These are phyloP conservation scores for Trichosporon coremiiforme DNA, from an alignment of 1,284 basidiomycete species.

Conservation along the genomic window DNA sequence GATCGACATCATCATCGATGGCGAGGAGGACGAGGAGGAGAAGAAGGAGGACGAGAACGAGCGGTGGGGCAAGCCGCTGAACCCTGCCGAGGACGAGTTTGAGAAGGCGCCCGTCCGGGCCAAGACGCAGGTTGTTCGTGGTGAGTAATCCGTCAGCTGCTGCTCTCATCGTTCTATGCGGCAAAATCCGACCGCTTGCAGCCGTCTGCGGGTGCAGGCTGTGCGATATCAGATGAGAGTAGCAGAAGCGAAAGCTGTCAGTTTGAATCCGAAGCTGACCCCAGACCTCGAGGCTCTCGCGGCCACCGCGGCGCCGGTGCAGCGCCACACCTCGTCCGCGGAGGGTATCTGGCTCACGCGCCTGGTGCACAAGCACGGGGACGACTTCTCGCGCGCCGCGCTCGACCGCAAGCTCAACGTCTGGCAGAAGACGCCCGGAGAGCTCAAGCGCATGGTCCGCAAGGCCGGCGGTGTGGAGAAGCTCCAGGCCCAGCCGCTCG, in stretches of 20 bases:
- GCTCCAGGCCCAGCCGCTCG: slow-evolving; percentile 22
- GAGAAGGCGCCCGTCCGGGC: slow-evolving; percentile 46
- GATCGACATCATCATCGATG: slow-evolving; percentile 71
- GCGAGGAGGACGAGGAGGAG: slow-evolving; percentile 59
- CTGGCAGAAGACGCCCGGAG: slow-evolving; percentile 83
- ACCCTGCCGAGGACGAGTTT: slow-evolving; percentile 30
- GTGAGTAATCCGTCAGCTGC: slow-evolving; percentile 40
- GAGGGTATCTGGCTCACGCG: slow-evolving; percentile 70
- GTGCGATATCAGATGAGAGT: no score
- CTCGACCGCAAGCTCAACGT: slow-evolving; percentile 76
- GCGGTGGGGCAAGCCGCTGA: slow-evolving; percentile 26
- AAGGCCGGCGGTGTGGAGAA: slow-evolving; percentile 43
- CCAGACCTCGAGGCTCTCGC: slow-evolving; percentile 53
- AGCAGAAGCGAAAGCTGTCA: no score
- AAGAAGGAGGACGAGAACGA: slow-evolving; percentile 34
- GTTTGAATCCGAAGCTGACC: slow-evolving; percentile 17
- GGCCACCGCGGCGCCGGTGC: slow-evolving; percentile 54
- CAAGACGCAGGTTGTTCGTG: slow-evolving; percentile 56
- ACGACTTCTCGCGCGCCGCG: slow-evolving; percentile 75
- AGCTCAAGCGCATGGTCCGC: slow-evolving; percentile 63
- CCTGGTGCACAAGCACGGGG: slow-evolving; percentile 71
- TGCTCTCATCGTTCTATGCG: not conserved
- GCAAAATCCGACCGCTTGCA: no score
- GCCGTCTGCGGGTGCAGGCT: no score
- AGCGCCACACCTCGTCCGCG: slow-evolving; percentile 68